Base-by-base conservation (phyloP, 306 rosid genomes). In the Lupinus albus region DNA sequence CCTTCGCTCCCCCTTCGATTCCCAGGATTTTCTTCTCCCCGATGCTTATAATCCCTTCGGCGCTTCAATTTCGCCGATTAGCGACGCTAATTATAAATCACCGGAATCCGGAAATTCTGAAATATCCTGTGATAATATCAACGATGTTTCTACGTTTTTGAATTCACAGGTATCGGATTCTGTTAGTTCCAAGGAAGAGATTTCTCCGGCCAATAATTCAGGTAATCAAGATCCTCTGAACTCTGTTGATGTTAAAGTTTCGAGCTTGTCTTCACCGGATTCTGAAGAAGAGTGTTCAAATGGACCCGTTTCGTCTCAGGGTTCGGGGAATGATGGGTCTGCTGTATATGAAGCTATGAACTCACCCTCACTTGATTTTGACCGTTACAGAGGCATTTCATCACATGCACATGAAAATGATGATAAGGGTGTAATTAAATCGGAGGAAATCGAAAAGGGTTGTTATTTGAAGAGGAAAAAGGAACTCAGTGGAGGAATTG, bases 381-480 rank as follows among this genome's bases (percentile, higher is more conserved):
- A 68, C 9, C 44, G 20, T 63, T 56, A 55, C 13, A 76, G 74
- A 52, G 85, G 71, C 45, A 70, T 85, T 55, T 80, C 90, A 11
- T 25, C 30, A 4, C 73, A 55, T 68, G 80, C 13, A 11, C 72
- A 61, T 74, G 81, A 55, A 28, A 61, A 4, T 61, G 64, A 30
- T 2, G 85, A 82, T 38, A 81, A 83, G 58, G 80, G 78, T 72
- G 32, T 85, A 0, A 25, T 25, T 25, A 86, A 90, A 71, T 28
- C 74, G 4, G 30, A 25, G 30, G 30, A 25, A 25, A 25, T 3
- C 4, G 78, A 79, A 2, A 85, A 76, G 17, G 77, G 13, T 38
- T 74, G 77, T 76, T 81, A 78, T 54, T 54, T 88, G 64, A 94
- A 94, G 84, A 88, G 99, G 82, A 94, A 91, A 79, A 86, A 86